These are phyloP conservation scores for Geosmithia morbida DNA, from an alignment of 2,329 filamentous ascomycete genomes.

Conservation along the genomic window DNA sequence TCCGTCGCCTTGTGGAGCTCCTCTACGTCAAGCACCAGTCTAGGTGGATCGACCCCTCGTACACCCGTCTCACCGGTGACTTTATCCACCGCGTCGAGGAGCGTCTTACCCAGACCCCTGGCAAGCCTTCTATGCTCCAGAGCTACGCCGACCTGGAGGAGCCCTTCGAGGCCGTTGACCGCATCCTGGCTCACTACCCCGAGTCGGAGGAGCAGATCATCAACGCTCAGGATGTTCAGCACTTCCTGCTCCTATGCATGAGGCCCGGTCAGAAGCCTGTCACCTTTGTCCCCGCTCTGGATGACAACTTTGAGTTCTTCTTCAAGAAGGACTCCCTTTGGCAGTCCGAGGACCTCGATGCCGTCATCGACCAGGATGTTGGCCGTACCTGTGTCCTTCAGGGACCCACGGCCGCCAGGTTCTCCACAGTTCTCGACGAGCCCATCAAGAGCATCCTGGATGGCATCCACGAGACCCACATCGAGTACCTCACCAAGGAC, in stretches of 20 bases:
- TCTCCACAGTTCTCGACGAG: conserved; percentile 80
- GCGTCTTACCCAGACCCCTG: conserved; percentile 65
- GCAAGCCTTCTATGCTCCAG: conserved; percentile 71
- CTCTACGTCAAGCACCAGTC: conserved; percentile 85
- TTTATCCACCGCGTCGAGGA: conserved; percentile 96
- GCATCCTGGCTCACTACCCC: conserved; percentile 69
- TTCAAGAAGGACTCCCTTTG: conserved; percentile 99
- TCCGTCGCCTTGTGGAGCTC: conserved; percentile 75
- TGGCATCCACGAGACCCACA: conserved; percentile 78
- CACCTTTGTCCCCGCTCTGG: conserved; percentile 87
- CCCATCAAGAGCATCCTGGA: conserved; percentile 92
- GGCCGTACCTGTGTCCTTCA: conserved; percentile 93
- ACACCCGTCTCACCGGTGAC: conserved; percentile 73
- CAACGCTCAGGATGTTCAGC: conserved; percentile 95
- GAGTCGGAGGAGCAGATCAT: conserved; percentile 84
- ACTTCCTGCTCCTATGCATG: conserved; percentile 88
- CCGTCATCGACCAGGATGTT: conserved; percentile 91
- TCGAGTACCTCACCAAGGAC: conserved; percentile 63
- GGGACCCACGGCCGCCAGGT: conserved; percentile 83
- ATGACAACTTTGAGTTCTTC: conserved; percentile 97
- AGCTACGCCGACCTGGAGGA: conserved; percentile 78
- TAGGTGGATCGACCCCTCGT: conserved; percentile 82
- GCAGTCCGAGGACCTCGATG: conserved; percentile 96
- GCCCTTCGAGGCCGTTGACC: conserved; percentile 65
- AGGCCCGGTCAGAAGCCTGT: conserved; percentile 89